Evolutionary conservation across 2,329 filamentous ascomycete species (phyloP), one percentile per base, ranked within the genome.

Genomic region (Ophiostoma australiae): DNA sequence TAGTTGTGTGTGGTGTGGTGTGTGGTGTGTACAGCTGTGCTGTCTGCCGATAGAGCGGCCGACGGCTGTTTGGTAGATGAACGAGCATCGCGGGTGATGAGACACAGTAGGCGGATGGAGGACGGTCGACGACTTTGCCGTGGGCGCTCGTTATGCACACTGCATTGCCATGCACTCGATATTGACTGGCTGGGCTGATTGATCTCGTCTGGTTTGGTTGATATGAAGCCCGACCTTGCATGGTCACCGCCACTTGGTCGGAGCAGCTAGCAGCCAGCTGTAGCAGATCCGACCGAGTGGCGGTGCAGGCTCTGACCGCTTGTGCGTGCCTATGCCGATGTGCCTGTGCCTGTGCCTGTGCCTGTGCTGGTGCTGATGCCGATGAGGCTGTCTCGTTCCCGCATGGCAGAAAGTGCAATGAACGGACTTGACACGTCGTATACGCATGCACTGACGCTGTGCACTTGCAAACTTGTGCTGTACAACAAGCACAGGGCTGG

Each of bases 161-260:
- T 33, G 58, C 55, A 55, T 61, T 4, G 55, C 33, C 23, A 63
- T 33, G 23, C 11, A 63, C 8, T 23, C n/a, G 13, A 63, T 33
- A 63, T 20, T 63, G 52, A 41, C 13, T 48, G 5, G 6, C 20
- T n/a, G 5, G 2, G 44, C 15, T 48, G 17, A 20, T 20, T 20
- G 17, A 7, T 39, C 10, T 39, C 13, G 37, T n/a, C n/a, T n/a
- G 4, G 20, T 44, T 39, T 11, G 37, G 10, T 41, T 41, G 27
- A 31, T 41, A 11, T 20, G 33, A 65, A 65, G 33, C 20, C 63
- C 65, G 48, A 70, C 44, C 33, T 58, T 69, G 41, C 61, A 58
- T 48, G 27, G 63, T 48, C 58, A 72, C 70, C 61, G 63, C 70
- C 67, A 70, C 33, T 72, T 67, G 58, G 8, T 39, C 37, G 37